Evolutionary conservation across 2,329 filamentous ascomycete species (phyloP).

Genomic region (Talaromyces sp.): DNA sequence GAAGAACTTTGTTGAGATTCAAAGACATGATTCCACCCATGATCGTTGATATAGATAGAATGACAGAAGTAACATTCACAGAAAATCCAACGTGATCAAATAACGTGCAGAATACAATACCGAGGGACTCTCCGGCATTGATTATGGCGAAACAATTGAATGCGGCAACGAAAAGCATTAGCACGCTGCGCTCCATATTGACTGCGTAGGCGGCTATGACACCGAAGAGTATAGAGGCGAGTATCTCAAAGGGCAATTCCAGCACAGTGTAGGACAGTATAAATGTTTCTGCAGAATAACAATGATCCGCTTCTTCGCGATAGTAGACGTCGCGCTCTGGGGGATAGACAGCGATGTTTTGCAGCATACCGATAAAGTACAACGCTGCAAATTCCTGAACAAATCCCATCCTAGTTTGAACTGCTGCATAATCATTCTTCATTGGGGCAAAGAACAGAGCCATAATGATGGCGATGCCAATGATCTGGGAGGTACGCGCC

Average conservation of each 20-base stretch:
- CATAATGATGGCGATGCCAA: slow-evolving; percentile 61
- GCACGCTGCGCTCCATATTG: slow-evolving; percentile 59
- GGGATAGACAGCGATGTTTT: slow-evolving; percentile 73
- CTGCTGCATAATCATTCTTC: slow-evolving; percentile 63
- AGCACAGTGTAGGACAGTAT: slow-evolving; percentile 66
- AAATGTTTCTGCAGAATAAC: slow-evolving; percentile 69
- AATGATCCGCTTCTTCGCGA: slow-evolving; percentile 68
- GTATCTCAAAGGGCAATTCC: slow-evolving; percentile 68
- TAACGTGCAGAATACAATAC: slow-evolving; percentile 77
- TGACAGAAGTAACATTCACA: slow-evolving; percentile 66
- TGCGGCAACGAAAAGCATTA: slow-evolving; percentile 64
- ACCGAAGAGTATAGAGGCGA: slow-evolving; percentile 63
- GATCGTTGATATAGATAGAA: slow-evolving; percentile 66
- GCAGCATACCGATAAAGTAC: slow-evolving; percentile 59
- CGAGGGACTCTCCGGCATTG: slow-evolving; percentile 69
- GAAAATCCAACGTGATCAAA: slow-evolving; percentile 73
- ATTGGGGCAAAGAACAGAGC: slow-evolving; percentile 69
- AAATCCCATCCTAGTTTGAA: slow-evolving; percentile 72
- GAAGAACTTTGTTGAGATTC: slow-evolving; percentile 62
- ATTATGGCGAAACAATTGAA: slow-evolving; percentile 72
- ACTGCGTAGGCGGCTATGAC: slow-evolving; percentile 62
- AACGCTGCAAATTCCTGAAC: slow-evolving; percentile 65
- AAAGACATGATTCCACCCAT: slow-evolving; percentile 71
- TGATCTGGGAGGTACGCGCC: slow-evolving; percentile 64
- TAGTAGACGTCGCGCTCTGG: slow-evolving; percentile 72